Evolutionary conservation across 2,329 filamentous ascomycete genomes (phyloP), one percentile per base, ranked within the genome.

Genomic region (Arachnomyces sp.): DNA sequence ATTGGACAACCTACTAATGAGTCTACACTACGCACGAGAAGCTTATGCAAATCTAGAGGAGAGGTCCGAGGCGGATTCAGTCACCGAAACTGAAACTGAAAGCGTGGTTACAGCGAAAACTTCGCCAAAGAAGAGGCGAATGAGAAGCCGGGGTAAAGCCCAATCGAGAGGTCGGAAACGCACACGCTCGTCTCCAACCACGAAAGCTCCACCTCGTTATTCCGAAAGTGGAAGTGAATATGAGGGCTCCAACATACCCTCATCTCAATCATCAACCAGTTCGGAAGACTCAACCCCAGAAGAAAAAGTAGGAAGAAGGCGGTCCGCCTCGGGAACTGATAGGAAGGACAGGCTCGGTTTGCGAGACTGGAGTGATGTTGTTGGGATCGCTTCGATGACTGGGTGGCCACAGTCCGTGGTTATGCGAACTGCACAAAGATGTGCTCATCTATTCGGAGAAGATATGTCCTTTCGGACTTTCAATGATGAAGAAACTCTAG

Each of bases 321-420:
- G 21, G 11, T 5, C 5, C 7, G 21, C 21, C 21, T 34, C 40
- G 46, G 25, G 14, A 13, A 16, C 11, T 11, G 12, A 15, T 42
- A 44, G 31, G 9, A 25, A 25, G 11, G 38, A 38, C 41, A 50
- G 44, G 39, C 52, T 54, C 28, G 55, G 56, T 18, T 65, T 78
- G 9, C 75, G 84, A 15, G 84, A 93, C 63, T 96, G 90, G 90
- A 84, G 80, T 49, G 86, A 94, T 49, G 75, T 95, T 1, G 65
- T 95, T 18, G 85, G 85, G 1, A 72, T 87, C 1, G 90, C 90
- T 2, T 75, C 85, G 0, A 65, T 93, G 36, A 76, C 76, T 2
- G 86, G 84, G 0, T 89, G 88, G 62, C 68, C 83, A 1, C 61
- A 70, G 0, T 60, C 67, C 1, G 82, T 80, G 1, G 63, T 95